Percentiles rank a stretch among this genome's conserved stretches.
Conservation (phyloP, 495 filamentous ascomycete genomes). For the Glonium stellatum region DNA sequence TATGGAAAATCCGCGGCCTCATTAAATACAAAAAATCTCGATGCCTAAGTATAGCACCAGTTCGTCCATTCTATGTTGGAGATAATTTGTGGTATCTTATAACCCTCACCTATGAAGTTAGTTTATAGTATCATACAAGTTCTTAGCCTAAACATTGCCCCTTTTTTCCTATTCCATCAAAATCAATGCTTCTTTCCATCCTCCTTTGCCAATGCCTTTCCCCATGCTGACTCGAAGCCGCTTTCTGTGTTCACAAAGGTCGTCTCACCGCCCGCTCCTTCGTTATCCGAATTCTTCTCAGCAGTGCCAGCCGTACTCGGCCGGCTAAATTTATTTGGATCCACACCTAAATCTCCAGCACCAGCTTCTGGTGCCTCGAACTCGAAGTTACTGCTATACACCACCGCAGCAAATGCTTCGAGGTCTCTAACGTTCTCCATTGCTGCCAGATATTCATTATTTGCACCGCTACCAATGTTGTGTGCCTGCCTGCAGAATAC, state of each 20-base stretch:
- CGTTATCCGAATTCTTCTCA: constrained; percentile 42
- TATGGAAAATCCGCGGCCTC: too few relatives aligned
- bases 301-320: constrained; percentile 23
- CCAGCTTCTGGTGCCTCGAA: constrained; percentile 46
- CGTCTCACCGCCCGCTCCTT: neutral
- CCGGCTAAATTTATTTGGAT: constrained; percentile 5
- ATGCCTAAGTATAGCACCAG: neutral
- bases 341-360: constrained; percentile 28
- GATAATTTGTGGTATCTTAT: neutral
- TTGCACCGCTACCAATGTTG: constrained; percentile 73
- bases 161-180: neutral
- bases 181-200: constrained; percentile 3
- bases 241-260: constrained; percentile 39
- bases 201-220: constrained; percentile 41
- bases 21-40: neutral
- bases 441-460: constrained; percentile 78
- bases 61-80: neutral
- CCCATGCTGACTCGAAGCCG: constrained; percentile 62
- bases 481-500: constrained; percentile 84
- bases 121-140: constrained; percentile 5
- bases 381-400: constrained; percentile 90
- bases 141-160: neutral
- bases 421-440: constrained; percentile 73
- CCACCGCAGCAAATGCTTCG: constrained; percentile 89
- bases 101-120: neutral